A percentile compares a stretch with the other conserved stretches of the same genome.
These are phyloP conservation scores for Xylariaceae sp. DNA, from an alignment of 2,329 filamentous ascomycete genomes.

Conservation along the genomic window DNA sequence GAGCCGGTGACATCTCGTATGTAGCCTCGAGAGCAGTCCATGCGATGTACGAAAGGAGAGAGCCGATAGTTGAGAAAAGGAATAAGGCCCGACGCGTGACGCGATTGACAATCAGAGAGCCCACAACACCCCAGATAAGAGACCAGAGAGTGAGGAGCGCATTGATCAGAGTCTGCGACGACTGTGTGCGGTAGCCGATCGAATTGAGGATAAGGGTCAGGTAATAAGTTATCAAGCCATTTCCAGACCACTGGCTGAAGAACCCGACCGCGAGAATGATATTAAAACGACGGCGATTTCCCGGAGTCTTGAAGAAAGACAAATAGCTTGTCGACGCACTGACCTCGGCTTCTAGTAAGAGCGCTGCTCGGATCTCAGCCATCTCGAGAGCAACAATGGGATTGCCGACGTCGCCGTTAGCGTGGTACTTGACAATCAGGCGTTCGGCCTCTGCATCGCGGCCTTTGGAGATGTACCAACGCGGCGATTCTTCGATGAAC, in stretches of 20 bases:
- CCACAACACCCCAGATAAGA: not conserved
- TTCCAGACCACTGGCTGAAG: not conserved
- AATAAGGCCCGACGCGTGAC: not conserved
- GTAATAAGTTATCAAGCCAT: not conserved
- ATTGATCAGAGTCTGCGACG: too few species aligned
- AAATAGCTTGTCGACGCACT: not conserved
- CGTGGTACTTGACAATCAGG: slow-evolving; percentile 3
- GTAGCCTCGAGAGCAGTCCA: too few species aligned
- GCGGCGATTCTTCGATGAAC: slow-evolving; percentile 7
- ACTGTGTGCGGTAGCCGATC: too few species aligned
- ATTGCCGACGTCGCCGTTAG: not conserved
- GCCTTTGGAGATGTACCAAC: slow-evolving; percentile 4
- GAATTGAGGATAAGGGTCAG: not conserved
- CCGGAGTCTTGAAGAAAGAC: not conserved
- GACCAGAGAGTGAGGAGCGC: not conserved
- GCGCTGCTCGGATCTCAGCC: not conserved
- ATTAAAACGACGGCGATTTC: not conserved
- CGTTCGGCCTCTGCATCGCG: slow-evolving; percentile 6
- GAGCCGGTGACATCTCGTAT: too few species aligned
- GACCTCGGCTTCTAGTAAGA: not conserved
- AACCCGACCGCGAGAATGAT: not conserved
- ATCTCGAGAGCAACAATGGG: not conserved
- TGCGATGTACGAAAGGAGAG: too few species aligned
- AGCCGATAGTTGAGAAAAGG: too few species aligned
- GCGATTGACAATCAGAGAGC: not conserved